Evolutionary conservation across 2,329 filamentous ascomycete species (phyloP), one percentile per base, ranked within the genome.

Genomic region (Microsporum audouinii): DNA sequence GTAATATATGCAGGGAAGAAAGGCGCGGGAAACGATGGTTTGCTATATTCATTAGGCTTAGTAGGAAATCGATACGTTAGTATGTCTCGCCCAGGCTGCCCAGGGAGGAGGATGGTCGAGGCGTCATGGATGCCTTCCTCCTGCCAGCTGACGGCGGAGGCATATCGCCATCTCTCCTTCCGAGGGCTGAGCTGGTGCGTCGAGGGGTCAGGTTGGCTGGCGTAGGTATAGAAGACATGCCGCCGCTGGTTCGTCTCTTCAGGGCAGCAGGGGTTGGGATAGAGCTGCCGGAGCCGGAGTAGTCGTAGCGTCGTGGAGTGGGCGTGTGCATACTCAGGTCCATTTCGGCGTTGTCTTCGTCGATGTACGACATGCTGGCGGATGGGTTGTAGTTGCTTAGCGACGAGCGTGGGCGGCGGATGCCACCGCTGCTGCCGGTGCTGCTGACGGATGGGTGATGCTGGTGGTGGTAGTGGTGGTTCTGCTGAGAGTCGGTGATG

Each of bases 371-470:
- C 69, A 85, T 78, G 68, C 82, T 85, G 58, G 80, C 74, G 10
- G 82, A 82, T 66, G 84, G 80, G 2, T 80, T 78, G 65, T 85
- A 74, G 64, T 82, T 84, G 60, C 86, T 83, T 65, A 91, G 78
- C 12, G 88, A 90, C 57, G 86, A 89, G 57, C 87, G 81, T 17
- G 88, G 86, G 59, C 88, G 83, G 31, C 82, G 73, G 14, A 29
- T 4, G 34, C 39, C 55, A 27, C 51, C 33, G 12, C 51, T 17
- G 12, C 12, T 55, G 33, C 51, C 12, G 5, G 23, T 55, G 31
- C 51, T 36, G 51, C 14, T 36, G 31, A n/a, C 27, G 10, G 45
- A 31, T 31, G 45, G 27, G 23, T 51, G 45, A n/a, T 43, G 39
- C n/a, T 51, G 45, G 51, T 10, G 12, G n/a, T 36, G 12, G 29